Conservation (phyloP, 805 yeast genomes). For the Cephaloascus fragrans region DNA sequence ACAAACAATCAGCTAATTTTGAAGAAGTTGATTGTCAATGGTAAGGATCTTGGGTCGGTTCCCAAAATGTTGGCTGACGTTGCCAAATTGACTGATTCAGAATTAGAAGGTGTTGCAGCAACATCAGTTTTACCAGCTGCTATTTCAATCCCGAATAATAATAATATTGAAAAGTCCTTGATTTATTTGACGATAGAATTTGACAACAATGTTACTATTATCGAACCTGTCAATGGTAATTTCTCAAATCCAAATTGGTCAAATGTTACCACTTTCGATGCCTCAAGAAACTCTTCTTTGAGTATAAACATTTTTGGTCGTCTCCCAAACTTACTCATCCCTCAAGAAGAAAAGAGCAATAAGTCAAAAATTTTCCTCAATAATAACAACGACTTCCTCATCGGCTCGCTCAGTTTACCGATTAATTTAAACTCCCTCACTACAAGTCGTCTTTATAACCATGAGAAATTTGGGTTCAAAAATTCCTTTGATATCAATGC, state of each 20-base stretch:
- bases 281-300: conserved; percentile 49
- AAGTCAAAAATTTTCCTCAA: conserved; percentile 14
- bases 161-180: conserved; percentile 50
- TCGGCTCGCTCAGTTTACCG: conserved; percentile 62
- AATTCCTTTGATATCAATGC: conserved; percentile 12
- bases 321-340: conserved; percentile 56
- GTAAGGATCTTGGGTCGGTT: conserved; percentile 24
- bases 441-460: conserved; percentile 54
- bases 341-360: conserved; percentile 22
- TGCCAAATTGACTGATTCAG: conserved; percentile 15
- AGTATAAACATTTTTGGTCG: conserved; percentile 73
- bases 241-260: conserved; percentile 75
- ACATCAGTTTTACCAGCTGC: conserved; percentile 38
- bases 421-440: conserved; percentile 45
- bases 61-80: conserved; percentile 13
- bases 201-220: conserved; percentile 85
- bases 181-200: conserved; percentile 85
- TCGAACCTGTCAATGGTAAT: conserved; percentile 81
- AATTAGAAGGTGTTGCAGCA: conserved; percentile 7
- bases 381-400: conserved; percentile 55
- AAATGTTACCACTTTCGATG: conserved; percentile 86
- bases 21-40: conserved; percentile 56
- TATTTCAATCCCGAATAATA: conserved; percentile 42
- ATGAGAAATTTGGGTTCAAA: conserved; percentile 29
- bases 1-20: conserved; percentile 55